Conservation (phyloP, 179 eudicot genomes). For the Heliamphora pulchella region DNA sequence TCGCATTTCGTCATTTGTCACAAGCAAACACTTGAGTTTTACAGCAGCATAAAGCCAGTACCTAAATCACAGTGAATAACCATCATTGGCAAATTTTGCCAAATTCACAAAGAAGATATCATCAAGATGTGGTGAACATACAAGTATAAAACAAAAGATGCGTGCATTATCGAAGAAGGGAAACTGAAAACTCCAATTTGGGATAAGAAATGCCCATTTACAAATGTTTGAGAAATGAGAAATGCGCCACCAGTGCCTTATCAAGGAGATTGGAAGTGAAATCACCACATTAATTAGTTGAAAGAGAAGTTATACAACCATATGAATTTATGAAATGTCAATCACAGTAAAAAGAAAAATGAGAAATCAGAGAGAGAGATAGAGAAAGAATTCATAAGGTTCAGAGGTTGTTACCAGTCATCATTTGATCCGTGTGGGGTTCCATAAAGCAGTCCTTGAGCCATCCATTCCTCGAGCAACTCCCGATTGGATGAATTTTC, state of each 20-base stretch:
- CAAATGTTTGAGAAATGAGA: background rate
- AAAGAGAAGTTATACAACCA: background rate
- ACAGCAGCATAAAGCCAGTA: conserved; percentile 98
- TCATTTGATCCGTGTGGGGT: conserved; percentile 94
- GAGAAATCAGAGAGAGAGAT: background rate
- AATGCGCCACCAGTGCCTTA: background rate
- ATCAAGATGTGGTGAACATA: background rate
- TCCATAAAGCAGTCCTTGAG: conserved; percentile 54
- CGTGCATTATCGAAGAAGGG: background rate
- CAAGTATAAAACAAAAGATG: background rate
- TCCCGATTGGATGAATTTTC: conserved; percentile 46
- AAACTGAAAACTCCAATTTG: background rate
- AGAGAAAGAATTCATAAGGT: background rate
- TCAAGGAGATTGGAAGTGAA: background rate
- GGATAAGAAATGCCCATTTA: background rate
- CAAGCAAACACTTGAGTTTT: conserved; percentile 76
- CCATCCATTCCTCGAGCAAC: conserved; percentile 61
- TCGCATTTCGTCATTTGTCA: conserved; percentile 98
- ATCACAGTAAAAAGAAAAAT: background rate
- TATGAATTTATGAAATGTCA: background rate
- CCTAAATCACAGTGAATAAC: conserved; percentile 34
- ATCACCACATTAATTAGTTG: background rate
- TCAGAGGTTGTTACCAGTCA: conserved; percentile 55
- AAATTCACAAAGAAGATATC: background rate
- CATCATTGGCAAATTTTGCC: background rate